phyloP scores from a whole-genome alignment of 2,329 filamentous ascomycete genomes.

The Alternaria tenuissima region DNA sequence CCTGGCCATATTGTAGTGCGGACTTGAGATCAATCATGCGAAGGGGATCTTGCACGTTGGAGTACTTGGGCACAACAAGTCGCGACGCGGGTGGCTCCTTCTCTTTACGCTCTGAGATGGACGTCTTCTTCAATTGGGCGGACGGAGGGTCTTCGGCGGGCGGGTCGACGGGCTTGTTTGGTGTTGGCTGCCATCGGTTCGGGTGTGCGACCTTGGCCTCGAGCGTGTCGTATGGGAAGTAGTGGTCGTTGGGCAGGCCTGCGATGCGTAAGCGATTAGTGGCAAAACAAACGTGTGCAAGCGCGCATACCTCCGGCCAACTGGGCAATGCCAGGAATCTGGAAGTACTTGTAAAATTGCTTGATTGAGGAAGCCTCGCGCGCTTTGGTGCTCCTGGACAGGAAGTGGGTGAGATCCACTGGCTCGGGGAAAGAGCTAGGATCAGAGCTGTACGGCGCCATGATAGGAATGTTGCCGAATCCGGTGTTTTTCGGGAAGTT shows the following conservation, averaged over 20 bases:
- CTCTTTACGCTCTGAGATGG: slow-evolving; percentile 30
- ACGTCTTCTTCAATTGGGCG: slow-evolving; percentile 42
- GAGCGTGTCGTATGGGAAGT: slow-evolving; percentile 91
- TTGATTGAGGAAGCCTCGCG: slow-evolving; percentile 75
- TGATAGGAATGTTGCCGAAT: slow-evolving; percentile 14
- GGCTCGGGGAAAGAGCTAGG: slow-evolving; percentile 59
- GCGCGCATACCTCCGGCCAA: slow-evolving; percentile 62
- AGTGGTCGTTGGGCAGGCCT: slow-evolving; percentile 81
- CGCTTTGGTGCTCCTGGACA: slow-evolving; percentile 72
- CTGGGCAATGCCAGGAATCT: slow-evolving; percentile 68
- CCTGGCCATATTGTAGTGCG: slow-evolving; percentile 87
- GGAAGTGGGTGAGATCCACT: slow-evolving; percentile 80
- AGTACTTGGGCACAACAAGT: slow-evolving; percentile 76
- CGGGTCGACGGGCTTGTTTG: slow-evolving; percentile 66
- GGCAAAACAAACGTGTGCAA: neutral
- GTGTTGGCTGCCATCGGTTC: slow-evolving; percentile 75
- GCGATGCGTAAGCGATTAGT: slow-evolving; percentile 23
- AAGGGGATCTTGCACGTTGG: slow-evolving; percentile 64
- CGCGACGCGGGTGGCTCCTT: slow-evolving; percentile 53
- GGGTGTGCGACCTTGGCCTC: slow-evolving; percentile 81
- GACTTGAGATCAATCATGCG: slow-evolving; percentile 81
- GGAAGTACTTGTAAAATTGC: slow-evolving; percentile 84
- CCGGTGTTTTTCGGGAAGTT: neutral
- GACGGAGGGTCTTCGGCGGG: slow-evolving; percentile 38
- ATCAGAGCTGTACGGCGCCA: slow-evolving; percentile 37